These are phyloP conservation scores for Podospora bellae-mahoneyi DNA, from an alignment of 495 filamentous ascomycete species.

Conservation along the genomic window DNA sequence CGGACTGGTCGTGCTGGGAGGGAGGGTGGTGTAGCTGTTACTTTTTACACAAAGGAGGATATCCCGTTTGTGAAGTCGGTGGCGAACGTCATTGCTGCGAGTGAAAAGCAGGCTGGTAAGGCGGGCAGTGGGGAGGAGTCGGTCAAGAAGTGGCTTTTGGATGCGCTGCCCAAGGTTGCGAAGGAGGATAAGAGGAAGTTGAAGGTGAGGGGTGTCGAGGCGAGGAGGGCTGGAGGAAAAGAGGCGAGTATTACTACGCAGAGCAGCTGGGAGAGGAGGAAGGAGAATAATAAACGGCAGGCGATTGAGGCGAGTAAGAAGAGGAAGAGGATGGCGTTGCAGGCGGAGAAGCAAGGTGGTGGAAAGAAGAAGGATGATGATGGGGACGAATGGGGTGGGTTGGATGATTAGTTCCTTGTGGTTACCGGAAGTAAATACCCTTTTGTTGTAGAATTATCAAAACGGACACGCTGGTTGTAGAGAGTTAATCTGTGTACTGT, in stretches of 20 bases:
- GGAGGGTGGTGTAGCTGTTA: constrained; percentile 86
- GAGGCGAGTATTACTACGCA: constrained; percentile 78
- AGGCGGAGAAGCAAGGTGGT: constrained; percentile 32
- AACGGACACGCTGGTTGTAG: background rate
- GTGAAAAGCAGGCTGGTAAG: constrained; percentile 64
- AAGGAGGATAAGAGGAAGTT: constrained; percentile 80
- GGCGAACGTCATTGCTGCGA: constrained; percentile 83
- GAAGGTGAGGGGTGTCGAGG: constrained; percentile 79
- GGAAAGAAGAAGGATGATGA: constrained; percentile 40
- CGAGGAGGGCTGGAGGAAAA: constrained; percentile 50
- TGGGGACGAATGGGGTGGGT: constrained; percentile 59
- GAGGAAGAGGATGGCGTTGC: constrained; percentile 42
- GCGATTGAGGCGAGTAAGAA: constrained; percentile 70
- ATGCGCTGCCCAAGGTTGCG: constrained; percentile 74
- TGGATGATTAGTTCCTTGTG: constrained; percentile 42
- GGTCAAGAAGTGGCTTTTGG: constrained; percentile 84
- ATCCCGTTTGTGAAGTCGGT: constrained; percentile 86
- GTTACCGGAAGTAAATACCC: constrained; percentile 8
- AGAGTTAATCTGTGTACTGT: background rate
- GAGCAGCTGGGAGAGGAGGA: constrained; percentile 78
- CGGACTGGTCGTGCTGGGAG: constrained; percentile 86
- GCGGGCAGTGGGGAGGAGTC: constrained; percentile 29
- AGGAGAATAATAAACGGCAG: constrained; percentile 71
- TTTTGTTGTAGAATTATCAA: background rate
- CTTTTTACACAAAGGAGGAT: constrained; percentile 93